phyloP scores from a whole-genome alignment of 169 alveolate genomes.

The Cryptosporidium sp. region DNA sequence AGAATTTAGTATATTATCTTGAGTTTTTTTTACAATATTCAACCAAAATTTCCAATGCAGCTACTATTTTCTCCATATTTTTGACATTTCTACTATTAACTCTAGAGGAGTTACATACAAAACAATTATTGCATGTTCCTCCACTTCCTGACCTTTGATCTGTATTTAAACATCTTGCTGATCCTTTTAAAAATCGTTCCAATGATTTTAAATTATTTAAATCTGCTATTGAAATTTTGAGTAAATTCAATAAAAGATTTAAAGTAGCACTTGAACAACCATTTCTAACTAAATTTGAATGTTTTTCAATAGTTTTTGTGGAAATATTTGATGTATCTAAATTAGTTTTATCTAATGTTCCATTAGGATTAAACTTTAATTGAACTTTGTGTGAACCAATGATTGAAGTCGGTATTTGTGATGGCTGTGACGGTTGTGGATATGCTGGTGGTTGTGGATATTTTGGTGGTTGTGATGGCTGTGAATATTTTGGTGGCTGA shows the following conservation, averaged over 20 bases:
- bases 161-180: not conserved
- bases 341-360: not conserved
- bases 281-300: not conserved
- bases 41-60: not conserved
- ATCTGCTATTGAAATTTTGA: not conserved
- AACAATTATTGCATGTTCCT: not conserved
- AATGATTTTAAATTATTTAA: not conserved
- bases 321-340: not conserved
- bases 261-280: not conserved
- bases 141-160: too few species aligned
- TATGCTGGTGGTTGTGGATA: not conserved
- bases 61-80: not conserved
- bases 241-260: not conserved
- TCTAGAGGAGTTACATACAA: not conserved
- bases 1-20: not conserved
- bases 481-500: not conserved
- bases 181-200: not conserved
- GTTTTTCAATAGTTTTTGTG: not conserved
- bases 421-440: not conserved
- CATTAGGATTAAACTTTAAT: not conserved
- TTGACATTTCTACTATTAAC: not conserved
- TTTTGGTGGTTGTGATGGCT: not conserved
- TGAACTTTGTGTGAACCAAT: not conserved
- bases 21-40: not conserved
- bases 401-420: not conserved